These are phyloP conservation scores for Skeletonema marinoi DNA, from an alignment of 108 stramenopile genomes.

Conservation along the genomic window DNA sequence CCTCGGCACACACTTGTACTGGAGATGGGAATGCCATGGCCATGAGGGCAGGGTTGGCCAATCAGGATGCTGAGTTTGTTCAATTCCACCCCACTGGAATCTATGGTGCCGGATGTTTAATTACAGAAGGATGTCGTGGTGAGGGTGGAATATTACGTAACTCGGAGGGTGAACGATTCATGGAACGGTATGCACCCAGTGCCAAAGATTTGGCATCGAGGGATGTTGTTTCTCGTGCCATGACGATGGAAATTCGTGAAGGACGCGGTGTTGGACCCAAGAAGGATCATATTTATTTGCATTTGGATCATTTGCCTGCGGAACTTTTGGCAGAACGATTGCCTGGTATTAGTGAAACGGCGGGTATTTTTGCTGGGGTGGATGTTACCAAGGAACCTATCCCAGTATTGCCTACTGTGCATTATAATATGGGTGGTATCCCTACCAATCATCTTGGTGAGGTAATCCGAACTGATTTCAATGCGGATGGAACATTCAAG, in stretches of 20 bases:
- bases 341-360: slow-evolving; percentile 98
- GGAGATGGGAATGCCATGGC: slow-evolving; percentile 99
- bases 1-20: slow-evolving; percentile 98
- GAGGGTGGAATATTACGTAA: slow-evolving; percentile 99
- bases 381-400: slow-evolving; percentile 99
- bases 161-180: slow-evolving; percentile 97
- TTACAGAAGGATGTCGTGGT: slow-evolving; percentile 99
- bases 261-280: slow-evolving; percentile 98
- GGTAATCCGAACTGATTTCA: slow-evolving; percentile 89
- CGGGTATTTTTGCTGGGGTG: slow-evolving; percentile 98
- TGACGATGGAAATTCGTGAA: slow-evolving; percentile 99
- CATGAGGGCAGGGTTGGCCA: slow-evolving; percentile 82
- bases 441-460: slow-evolving; percentile 98
- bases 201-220: slow-evolving; percentile 99
- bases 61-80: slow-evolving; percentile 99
- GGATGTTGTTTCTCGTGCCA: slow-evolving; percentile 98
- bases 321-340: slow-evolving; percentile 96
- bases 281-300: slow-evolving; percentile 96
- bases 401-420: slow-evolving; percentile 94
- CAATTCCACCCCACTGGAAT: slow-evolving; percentile 99
- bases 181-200: slow-evolving; percentile 99
- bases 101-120: slow-evolving; percentile 99
- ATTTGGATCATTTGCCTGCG: slow-evolving; percentile 98
- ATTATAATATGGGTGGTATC: slow-evolving; percentile 94
- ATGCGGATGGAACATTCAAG: slow-evolving; percentile 57